Percentiles rank a stretch among this genome's conserved stretches.
Evolutionary conservation across 2,329 filamentous ascomycete genomes (phyloP).

Genomic region (Pseudopithomyces chartarum): DNA sequence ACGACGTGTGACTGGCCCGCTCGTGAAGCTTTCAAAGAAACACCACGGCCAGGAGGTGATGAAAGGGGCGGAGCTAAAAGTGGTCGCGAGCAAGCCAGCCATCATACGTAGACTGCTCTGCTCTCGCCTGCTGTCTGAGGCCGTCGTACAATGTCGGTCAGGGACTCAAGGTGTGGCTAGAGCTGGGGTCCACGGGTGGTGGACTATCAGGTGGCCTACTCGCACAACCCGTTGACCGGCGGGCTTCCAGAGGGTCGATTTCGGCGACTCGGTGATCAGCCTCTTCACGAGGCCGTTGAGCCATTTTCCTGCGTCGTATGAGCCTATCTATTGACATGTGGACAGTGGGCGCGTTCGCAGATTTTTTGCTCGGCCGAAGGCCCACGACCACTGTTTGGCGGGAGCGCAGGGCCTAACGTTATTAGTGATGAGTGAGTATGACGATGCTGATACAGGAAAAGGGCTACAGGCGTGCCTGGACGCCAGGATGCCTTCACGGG

Average conservation of each 20-base stretch:
- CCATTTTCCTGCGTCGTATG: slow-evolving; percentile 21
- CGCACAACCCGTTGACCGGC: background rate
- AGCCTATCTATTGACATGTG: slow-evolving; percentile 19
- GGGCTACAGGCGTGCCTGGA: background rate
- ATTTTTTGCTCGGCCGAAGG: slow-evolving; percentile 30
- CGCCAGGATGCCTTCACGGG: slow-evolving; percentile 1
- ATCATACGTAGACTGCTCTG: background rate
- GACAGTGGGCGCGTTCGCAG: slow-evolving; percentile 7
- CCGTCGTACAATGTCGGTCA: slow-evolving; percentile 2
- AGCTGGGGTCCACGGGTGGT: too few relatives aligned
- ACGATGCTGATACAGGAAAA: slow-evolving; percentile 21
- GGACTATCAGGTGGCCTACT: background rate
- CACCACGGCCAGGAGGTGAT: slow-evolving; percentile 11
- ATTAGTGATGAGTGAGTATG: slow-evolving; percentile 28
- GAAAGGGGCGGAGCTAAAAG: background rate
- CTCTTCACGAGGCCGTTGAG: slow-evolving; percentile 19
- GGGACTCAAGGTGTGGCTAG: slow-evolving; percentile 6
- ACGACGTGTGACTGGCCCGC: slow-evolving; percentile 16
- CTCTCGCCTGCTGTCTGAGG: background rate
- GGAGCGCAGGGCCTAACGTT: slow-evolving; percentile 18
- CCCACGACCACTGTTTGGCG: slow-evolving; percentile 9
- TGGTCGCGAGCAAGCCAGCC: background rate
- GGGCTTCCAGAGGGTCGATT: slow-evolving; percentile 11
- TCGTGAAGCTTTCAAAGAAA: slow-evolving; percentile 7
- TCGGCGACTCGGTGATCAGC: slow-evolving; percentile 10